Evolutionary conservation across 106 monocot genomes (phyloP), one percentile per base, ranked within the genome.

Genomic region (Triglochin maritima): DNA sequence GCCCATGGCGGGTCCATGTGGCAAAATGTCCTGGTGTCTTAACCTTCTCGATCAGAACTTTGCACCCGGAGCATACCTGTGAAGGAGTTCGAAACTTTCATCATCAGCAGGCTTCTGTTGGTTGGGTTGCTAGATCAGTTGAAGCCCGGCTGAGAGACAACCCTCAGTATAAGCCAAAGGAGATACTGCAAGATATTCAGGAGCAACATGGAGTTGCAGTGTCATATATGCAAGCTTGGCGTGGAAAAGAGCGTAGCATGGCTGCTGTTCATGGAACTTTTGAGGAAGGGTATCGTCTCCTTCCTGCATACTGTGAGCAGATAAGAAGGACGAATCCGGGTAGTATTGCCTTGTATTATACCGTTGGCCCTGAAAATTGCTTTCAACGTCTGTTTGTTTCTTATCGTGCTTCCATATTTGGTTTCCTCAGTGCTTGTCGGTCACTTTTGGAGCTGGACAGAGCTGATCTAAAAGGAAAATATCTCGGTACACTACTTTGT

Each of bases 221-320:
- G 17, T 87, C 90, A 55, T 96, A 96, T 66, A 96, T 96, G 95
- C 95, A 96, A 71, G 95, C 95, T 12, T 96, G 95, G 95, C 82
- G 95, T 57, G 95, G 95, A 9, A 96, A 96, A 64, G 95, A 96
- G 68, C 75, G 95, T 9, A 96, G 95, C 57, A 81, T 96, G 81
- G 95, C 95, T 56, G 85, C 87, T 6, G 85, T 96, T 53, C 90
- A 96, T 78, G 95, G 95, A 46, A 96, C 95, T 9, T 83, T 87
- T 66, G 95, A 96, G 58, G 90, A 96, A 62, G 95, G 95, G 16
- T 96, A 83, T 48, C 85, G 83, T 10, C 77, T 80, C 65, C 87
- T 96, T 78, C 95, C 95, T 46, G 81, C 85, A 17, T 96, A 96
- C 17, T 90, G 95, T 63, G 87, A 90, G 46, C 85, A 90, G 69